Evolutionary conservation across 2,329 filamentous ascomycete genomes (phyloP).

Genomic region (Curvularia sp.): DNA sequence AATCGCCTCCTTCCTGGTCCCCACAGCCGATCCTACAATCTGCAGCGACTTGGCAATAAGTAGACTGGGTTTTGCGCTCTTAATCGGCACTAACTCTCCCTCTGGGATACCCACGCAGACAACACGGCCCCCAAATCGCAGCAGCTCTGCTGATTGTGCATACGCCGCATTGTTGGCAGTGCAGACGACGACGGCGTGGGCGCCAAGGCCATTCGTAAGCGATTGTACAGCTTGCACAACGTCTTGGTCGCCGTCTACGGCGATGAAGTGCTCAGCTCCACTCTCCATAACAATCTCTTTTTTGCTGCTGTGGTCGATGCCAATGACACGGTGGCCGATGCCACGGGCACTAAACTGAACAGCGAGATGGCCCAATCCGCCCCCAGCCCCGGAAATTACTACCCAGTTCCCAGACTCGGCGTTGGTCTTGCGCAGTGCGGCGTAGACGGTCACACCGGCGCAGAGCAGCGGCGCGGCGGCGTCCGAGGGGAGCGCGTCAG

Average conservation of each 20-base stretch:
- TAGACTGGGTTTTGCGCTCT: conserved; percentile 49
- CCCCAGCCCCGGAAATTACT: conserved; percentile 63
- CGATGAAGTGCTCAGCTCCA: conserved; percentile 72
- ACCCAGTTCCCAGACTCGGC: conserved; percentile 67
- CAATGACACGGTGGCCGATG: conserved; percentile 70
- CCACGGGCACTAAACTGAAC: conserved; percentile 66
- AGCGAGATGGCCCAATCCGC: conserved; percentile 69
- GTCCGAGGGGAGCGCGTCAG: conserved; percentile 65
- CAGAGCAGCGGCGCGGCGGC: conserved; percentile 70
- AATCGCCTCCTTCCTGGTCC: conserved; percentile 56
- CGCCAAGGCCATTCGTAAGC: conserved; percentile 65
- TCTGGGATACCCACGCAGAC: conserved; percentile 59
- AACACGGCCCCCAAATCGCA: conserved; percentile 55
- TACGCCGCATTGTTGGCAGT: conserved; percentile 59
- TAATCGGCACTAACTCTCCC: conserved; percentile 56
- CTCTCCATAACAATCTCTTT: conserved; percentile 66
- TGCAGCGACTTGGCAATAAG: conserved; percentile 53
- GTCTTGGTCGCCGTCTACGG: conserved; percentile 62
- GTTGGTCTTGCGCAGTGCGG: conserved; percentile 67
- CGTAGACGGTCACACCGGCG: conserved; percentile 72
- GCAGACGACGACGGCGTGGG: conserved; percentile 65
- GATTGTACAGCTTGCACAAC: conserved; percentile 63
- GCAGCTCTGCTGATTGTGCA: conserved; percentile 49
- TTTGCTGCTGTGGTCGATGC: conserved; percentile 69
- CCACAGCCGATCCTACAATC: conserved; percentile 57